A percentile compares a stretch with the other conserved stretches of the same genome.
Evolutionary conservation across 2,329 filamentous ascomycete genomes (phyloP).

Genomic region (Colletotrichum nymphaeae): DNA sequence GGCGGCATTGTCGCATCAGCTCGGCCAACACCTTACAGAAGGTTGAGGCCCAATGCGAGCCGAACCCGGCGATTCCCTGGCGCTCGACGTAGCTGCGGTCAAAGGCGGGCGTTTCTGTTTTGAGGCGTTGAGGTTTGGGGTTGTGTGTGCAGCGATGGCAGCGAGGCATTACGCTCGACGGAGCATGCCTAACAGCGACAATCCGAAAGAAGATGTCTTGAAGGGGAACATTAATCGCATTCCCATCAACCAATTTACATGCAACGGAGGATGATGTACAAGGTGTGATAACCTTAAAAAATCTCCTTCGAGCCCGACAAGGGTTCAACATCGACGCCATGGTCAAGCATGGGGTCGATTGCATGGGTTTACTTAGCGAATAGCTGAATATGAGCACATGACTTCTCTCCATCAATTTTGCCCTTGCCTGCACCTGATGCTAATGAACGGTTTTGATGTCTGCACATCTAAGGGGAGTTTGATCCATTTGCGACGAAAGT

Average conservation of each 20-base stretch:
- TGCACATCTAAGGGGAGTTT: too few species aligned
- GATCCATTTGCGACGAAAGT: neutral
- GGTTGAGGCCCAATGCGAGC: too few species aligned
- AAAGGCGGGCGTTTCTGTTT: neutral
- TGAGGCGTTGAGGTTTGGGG: slow-evolving; percentile 5
- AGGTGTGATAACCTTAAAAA: neutral
- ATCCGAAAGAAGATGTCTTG: neutral
- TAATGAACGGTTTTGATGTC: neutral
- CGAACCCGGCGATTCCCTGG: too few species aligned
- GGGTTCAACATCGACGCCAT: slow-evolving; percentile 26
- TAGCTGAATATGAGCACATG: slow-evolving; percentile 18
- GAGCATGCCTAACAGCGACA: neutral
- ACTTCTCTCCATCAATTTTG: neutral
- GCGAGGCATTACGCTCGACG: slow-evolving; percentile 1
- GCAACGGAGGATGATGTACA: slow-evolving; percentile 1
- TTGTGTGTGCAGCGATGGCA: slow-evolving; percentile 2
- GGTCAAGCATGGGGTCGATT: slow-evolving; percentile 1
- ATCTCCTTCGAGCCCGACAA: slow-evolving; percentile 17
- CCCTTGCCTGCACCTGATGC: accelerated
- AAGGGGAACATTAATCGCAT: neutral
- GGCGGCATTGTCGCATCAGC: neutral
- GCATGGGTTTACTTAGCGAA: slow-evolving; percentile 1
- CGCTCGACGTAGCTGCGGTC: neutral
- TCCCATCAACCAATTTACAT: neutral
- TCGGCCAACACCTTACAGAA: neutral